phyloP scores from a whole-genome alignment of 2,329 filamentous ascomycete species.

The Colletotrichum filicis region DNA sequence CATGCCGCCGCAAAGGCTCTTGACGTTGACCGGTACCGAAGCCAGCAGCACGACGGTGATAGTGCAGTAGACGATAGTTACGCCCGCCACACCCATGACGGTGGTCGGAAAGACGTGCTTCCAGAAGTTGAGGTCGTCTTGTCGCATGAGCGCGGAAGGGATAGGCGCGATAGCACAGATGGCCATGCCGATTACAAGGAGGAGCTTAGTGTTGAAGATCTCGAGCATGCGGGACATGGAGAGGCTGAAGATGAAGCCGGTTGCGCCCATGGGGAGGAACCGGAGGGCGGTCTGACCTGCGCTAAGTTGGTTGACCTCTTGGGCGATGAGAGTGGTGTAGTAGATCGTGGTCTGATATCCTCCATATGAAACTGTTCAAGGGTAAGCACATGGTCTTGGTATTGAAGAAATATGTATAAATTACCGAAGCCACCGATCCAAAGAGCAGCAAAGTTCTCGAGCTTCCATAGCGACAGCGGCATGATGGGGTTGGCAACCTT shows the following conservation, averaged over 20 bases:
- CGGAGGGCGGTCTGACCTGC: slow-evolving; percentile 24
- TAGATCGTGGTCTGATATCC: slow-evolving; percentile 30
- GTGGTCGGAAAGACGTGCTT: slow-evolving; percentile 30
- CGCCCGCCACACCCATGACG: slow-evolving; percentile 23
- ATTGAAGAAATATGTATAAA: neutral
- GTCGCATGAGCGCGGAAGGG: slow-evolving; percentile 20
- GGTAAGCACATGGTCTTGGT: neutral
- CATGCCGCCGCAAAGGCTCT: slow-evolving; percentile 32
- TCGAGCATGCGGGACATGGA: slow-evolving; percentile 32
- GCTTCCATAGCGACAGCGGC: slow-evolving; percentile 56
- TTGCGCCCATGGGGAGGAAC: slow-evolving; percentile 27
- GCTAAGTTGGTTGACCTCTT: slow-evolving; percentile 29
- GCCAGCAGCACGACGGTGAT: slow-evolving; percentile 31
- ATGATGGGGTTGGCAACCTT: slow-evolving; percentile 56
- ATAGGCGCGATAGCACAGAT: slow-evolving; percentile 25
- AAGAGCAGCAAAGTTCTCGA: slow-evolving; percentile 55
- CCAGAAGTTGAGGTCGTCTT: slow-evolving; percentile 28
- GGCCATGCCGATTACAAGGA: slow-evolving; percentile 17
- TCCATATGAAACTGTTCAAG: slow-evolving; percentile 23
- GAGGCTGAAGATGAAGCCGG: slow-evolving; percentile 26
- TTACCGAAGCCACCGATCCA: slow-evolving; percentile 54
- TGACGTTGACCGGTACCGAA: slow-evolving; percentile 27
- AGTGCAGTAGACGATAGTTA: slow-evolving; percentile 30
- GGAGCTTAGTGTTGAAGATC: slow-evolving; percentile 25
- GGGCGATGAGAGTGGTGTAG: slow-evolving; percentile 29